These are phyloP conservation scores for Cladophialophora psammophila DNA, from an alignment of 2,329 filamentous ascomycete genomes.

Conservation along the genomic window DNA sequence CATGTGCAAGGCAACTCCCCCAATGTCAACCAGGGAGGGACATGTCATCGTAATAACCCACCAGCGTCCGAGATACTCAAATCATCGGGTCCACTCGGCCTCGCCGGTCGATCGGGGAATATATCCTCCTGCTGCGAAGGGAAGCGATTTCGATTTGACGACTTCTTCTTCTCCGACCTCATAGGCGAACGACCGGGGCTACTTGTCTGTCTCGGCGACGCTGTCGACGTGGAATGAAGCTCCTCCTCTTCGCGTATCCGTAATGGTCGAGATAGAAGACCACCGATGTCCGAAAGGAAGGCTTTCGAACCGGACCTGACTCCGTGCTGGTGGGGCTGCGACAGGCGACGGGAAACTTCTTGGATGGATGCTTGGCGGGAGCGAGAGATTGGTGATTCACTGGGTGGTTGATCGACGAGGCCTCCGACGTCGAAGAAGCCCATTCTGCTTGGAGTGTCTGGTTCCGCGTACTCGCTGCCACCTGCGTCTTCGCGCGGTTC, in stretches of 20 bases:
- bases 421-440: slow-evolving; percentile 89
- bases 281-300: slow-evolving; percentile 41
- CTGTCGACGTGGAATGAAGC: slow-evolving; percentile 18
- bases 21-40: not conserved
- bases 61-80: slow-evolving; percentile 48
- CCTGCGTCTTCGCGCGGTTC: slow-evolving; percentile 12
- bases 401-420: slow-evolving; percentile 61
- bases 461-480: slow-evolving; percentile 22
- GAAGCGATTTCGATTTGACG: slow-evolving; percentile 23
- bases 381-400: slow-evolving; percentile 45
- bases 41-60: slow-evolving; percentile 37
- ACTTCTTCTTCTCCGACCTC: slow-evolving; percentile 25
- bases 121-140: slow-evolving; percentile 42
- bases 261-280: slow-evolving; percentile 33
- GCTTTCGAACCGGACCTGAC: slow-evolving; percentile 35
- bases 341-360: slow-evolving; percentile 25
- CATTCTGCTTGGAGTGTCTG: slow-evolving; percentile 56
- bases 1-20: not conserved
- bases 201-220: slow-evolving; percentile 18
- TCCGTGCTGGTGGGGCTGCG: slow-evolving; percentile 17
- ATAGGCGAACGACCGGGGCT: slow-evolving; percentile 31
- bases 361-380: slow-evolving; percentile 36
- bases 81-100: slow-evolving; percentile 54
- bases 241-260: slow-evolving; percentile 35
- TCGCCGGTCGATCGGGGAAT: slow-evolving; percentile 54